Base-by-base conservation (phyloP, 352 stramenopile species). In the Phytophthora brassicae region DNA sequence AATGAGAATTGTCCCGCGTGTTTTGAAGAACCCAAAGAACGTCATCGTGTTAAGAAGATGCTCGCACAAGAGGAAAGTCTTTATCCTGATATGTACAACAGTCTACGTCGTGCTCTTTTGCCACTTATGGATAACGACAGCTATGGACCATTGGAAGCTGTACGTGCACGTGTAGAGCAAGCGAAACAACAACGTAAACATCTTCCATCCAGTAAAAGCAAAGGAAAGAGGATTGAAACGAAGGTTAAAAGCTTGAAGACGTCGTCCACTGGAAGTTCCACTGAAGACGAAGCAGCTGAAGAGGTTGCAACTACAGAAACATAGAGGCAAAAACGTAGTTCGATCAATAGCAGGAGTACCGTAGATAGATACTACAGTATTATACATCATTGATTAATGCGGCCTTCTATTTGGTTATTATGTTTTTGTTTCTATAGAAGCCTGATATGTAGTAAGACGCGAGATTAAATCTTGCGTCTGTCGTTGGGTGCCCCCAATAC, bases 1-100 rank as follows among this genome's bases (percentile, higher is more conserved):
- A 99, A 99, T 70, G 97, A 99, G 71, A 99, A 99, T 76, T 99
- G 97, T 63, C 97, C 97, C 12, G 97, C 97, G 11, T 99, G 97
- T 78, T 99, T 99, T 62, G 97, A 99, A 72, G 90, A 98, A 75
- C 95, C 96, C 13, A 99, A 95, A 70, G 97, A 99, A 72, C 83
- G 97, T 50, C 92, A 97, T 48, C 84, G 97, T 38, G 82, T 99
- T n/a, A 99, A 99, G 74, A 98, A 98, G 69, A 87, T 99, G 61
- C 83, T 99, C 14, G 90, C 89, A 8, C 81, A 95, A 48, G 93
- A 99, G 75, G 96, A 99, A 64, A 96, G 81, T 56, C 66, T 98
- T 3, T 97, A 95, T 59, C 92, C 94, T 0, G 81, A 87, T 33
- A 84, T 97, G 66, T 96, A 89, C 63, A 85, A 88, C 62, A 89